These are phyloP conservation scores for Diaporthe batatas DNA, from an alignment of 2,329 filamentous ascomycete species.

Conservation along the genomic window DNA sequence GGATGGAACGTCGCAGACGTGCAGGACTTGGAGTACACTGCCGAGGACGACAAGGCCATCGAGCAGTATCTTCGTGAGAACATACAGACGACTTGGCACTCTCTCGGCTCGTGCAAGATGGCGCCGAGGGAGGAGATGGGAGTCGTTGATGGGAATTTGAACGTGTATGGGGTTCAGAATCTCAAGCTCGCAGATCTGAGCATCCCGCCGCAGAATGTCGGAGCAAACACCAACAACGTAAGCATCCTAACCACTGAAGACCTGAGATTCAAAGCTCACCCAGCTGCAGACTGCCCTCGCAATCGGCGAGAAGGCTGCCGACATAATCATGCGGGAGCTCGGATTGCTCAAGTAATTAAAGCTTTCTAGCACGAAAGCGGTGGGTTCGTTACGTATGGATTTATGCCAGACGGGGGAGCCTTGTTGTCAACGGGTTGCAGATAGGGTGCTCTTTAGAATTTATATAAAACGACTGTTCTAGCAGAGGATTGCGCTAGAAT, in stretches of 20 bases:
- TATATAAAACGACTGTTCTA: background rate
- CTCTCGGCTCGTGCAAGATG: conserved; percentile 62
- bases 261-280: conserved; percentile 55
- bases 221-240: conserved; percentile 57
- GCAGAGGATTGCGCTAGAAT: background rate
- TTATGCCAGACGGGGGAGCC: background rate
- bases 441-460: too few relatives aligned
- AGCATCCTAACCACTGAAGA: background rate
- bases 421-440: background rate
- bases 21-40: conserved; percentile 60
- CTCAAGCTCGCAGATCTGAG: conserved; percentile 58
- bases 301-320: conserved; percentile 58
- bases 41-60: conserved; percentile 63
- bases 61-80: conserved; percentile 57
- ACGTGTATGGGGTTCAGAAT: conserved; percentile 57
- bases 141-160: conserved; percentile 58
- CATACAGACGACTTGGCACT: conserved; percentile 58
- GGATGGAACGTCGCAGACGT: conserved; percentile 46
- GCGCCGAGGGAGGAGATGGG: conserved; percentile 55
- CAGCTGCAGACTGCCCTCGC: conserved; percentile 52
- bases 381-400: background rate
- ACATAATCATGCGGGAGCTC: conserved; percentile 47
- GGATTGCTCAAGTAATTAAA: conserved; percentile 34
- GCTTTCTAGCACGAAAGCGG: background rate
- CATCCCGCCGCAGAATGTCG: conserved; percentile 55